Percentiles rank a stretch among this genome's conserved stretches.
These are phyloP conservation scores for Gossypium davidsonii DNA, from an alignment of 441 rosid species.

Conservation along the genomic window DNA sequence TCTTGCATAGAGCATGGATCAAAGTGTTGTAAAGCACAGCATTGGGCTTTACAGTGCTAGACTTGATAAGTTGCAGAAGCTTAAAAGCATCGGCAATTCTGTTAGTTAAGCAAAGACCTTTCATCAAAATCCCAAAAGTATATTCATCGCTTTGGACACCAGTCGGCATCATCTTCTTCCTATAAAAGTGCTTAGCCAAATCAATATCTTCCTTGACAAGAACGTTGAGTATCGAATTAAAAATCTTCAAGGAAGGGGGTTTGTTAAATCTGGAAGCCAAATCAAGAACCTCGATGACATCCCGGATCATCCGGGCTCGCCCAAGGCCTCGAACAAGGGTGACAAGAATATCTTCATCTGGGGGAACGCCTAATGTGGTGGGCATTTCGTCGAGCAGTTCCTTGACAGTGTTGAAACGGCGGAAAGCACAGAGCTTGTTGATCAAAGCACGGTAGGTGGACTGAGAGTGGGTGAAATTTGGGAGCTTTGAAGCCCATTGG, in stretches of 20 bases:
- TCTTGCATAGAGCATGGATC: constrained; percentile 65
- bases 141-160: constrained; percentile 70
- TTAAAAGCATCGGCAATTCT: constrained; percentile 75
- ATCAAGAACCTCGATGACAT: constrained; percentile 48
- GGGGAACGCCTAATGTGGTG: constrained; percentile 47
- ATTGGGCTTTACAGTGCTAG: constrained; percentile 40
- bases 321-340: constrained; percentile 65
- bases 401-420: constrained; percentile 50
- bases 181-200: constrained; percentile 67
- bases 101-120: constrained; percentile 85
- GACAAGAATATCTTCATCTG: constrained; percentile 59
- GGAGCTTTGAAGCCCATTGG: constrained; percentile 63
- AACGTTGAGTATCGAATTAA: constrained; percentile 63
- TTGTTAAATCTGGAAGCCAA: constrained; percentile 40
- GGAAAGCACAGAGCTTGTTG: constrained; percentile 49
- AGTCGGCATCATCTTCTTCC: constrained; percentile 60
- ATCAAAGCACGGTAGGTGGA: constrained; percentile 74
- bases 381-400: constrained; percentile 92
- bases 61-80: constrained; percentile 69
- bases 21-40: constrained; percentile 66
- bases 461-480: constrained; percentile 63
- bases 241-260: constrained; percentile 61
- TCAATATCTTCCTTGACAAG: constrained; percentile 77
- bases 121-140: constrained; percentile 81
- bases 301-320: constrained; percentile 45